A percentile compares a stretch with the other conserved stretches of the same genome.
phyloP scores from a whole-genome alignment of 1,284 basidiomycete genomes.

The Anthracocystis walkeri region DNA sequence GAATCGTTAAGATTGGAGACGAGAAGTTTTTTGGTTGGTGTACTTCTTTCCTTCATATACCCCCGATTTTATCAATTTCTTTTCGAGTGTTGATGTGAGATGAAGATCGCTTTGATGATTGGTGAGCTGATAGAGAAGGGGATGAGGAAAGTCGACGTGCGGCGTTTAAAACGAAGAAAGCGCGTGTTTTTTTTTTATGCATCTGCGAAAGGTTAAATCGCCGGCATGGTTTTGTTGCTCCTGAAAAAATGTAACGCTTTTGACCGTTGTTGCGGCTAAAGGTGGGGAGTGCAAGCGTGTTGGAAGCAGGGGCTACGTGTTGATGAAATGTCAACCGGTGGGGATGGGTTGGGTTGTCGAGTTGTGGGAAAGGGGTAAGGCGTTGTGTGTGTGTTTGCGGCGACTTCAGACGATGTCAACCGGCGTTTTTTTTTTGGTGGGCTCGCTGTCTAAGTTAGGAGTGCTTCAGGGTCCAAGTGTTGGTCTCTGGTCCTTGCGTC shows the following conservation, averaged over 20 bases:
- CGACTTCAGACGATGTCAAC: not conserved
- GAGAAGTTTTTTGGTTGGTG: not conserved
- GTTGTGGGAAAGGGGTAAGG: too few relatives aligned
- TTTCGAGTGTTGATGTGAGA: not conserved
- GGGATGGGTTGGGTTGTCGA: too few relatives aligned
- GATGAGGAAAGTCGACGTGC: not conserved
- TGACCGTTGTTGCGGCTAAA: too few relatives aligned
- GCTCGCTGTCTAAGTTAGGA: too few relatives aligned
- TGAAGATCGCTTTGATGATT: not conserved
- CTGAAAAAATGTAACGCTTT: too few relatives aligned
- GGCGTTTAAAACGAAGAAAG: conserved; percentile 9
- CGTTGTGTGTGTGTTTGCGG: not conserved
- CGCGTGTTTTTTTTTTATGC: conserved; percentile 4
- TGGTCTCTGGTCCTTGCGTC: conserved; percentile 7
- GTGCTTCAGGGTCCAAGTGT: conserved; percentile 7
- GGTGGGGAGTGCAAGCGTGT: too few relatives aligned
- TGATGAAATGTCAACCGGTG: too few relatives aligned
- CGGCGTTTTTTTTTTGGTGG: too few relatives aligned
- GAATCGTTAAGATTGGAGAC: conserved; percentile 23
- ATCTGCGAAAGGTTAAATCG: conserved; percentile 3
- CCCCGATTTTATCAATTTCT: too few relatives aligned
- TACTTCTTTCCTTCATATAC: conserved; percentile 1
- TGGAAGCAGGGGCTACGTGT: too few relatives aligned
- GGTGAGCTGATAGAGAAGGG: too few relatives aligned
- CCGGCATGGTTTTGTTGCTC: conserved; percentile 2